These are phyloP conservation scores for Fagopyrum homotropicum DNA, from an alignment of 148 eudicot species.

Conservation along the genomic window DNA sequence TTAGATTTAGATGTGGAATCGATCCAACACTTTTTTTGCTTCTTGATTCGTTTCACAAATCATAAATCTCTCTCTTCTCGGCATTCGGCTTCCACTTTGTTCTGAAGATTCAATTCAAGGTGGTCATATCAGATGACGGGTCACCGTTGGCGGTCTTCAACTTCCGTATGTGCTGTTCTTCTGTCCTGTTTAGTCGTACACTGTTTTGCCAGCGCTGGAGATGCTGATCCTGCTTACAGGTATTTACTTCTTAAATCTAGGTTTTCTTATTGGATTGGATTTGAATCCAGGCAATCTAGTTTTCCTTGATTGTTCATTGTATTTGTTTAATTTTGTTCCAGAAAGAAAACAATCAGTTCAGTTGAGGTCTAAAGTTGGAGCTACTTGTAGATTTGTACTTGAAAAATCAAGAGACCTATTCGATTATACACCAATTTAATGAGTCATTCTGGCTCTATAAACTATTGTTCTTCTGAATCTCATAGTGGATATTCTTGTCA, in stretches of 20 bases:
- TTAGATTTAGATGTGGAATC: neutral
- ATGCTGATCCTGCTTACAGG: slow-evolving; percentile 69
- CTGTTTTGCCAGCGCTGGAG: slow-evolving; percentile 63
- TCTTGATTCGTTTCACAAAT: neutral
- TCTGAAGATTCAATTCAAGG: neutral
- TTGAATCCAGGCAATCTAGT: neutral
- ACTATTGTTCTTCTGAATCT: no score
- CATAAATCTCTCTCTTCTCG: neutral
- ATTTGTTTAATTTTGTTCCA: neutral
- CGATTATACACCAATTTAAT: neutral
- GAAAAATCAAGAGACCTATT: neutral
- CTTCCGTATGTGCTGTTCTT: neutral
- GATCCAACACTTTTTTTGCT: neutral
- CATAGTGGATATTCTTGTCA: no score
- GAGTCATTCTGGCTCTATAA: neutral
- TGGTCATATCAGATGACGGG: slow-evolving; percentile 8
- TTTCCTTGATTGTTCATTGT: neutral
- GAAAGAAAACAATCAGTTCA: neutral
- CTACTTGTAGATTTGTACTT: neutral
- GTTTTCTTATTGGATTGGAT: neutral
- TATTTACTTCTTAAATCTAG: slow-evolving; percentile 18
- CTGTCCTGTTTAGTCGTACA: slow-evolving; percentile 3
- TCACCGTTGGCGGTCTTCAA: neutral
- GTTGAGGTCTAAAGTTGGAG: neutral
- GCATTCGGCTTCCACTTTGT: neutral